Evolutionary conservation across 202 grass and related monocot species (phyloP), one percentile per base, ranked within the genome.

Genomic region (Sporobolus alterniflorus): DNA sequence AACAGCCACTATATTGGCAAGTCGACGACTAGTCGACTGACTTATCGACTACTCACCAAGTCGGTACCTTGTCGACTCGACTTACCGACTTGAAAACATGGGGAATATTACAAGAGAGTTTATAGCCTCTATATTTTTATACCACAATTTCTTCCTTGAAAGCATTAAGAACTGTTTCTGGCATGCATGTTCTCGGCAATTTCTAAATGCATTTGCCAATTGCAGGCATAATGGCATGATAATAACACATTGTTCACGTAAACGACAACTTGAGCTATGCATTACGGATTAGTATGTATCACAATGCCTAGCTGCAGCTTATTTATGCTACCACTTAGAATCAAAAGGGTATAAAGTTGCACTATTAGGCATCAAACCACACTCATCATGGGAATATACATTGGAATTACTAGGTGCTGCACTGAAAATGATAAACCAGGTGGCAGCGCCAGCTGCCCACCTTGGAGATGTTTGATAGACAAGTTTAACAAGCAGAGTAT

Each of bases 81-180:
- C n/a, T n/a, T n/a, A n/a, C n/a, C n/a, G n/a, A n/a, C n/a, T n/a
- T n/a, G n/a, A n/a, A n/a, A n/a, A n/a, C n/a, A n/a, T n/a, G n/a
- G n/a, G 21, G 51, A 18, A 73, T 24, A 83, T 13, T 6, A 64
- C 34, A 8, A 34, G 71, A 61, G 10, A 74, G n/a, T 39, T 67
- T 39, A 76, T 39, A 76, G 25, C n/a, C 2, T 68, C 43, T 34
- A 33, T 15, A 78, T 34, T 79, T 36, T 79, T 67, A 18, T 41
- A 52, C 18, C 7, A 52, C 42, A 50, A 44, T 64, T 71, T 55
- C 2, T 61, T 6, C 25, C 4, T 29, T 4, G 5, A 2, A 29
- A 18, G 48, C 15, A 15, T 55, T 52, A 39, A 44, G 11, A 7
- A 2, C 21, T 67, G 9, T 5, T 31, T 11, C 10, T 20, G 13